Evolutionary conservation across 2,329 filamentous ascomycete species (phyloP), one percentile per base, ranked within the genome.

Genomic region (Aspergillus amoenus): DNA sequence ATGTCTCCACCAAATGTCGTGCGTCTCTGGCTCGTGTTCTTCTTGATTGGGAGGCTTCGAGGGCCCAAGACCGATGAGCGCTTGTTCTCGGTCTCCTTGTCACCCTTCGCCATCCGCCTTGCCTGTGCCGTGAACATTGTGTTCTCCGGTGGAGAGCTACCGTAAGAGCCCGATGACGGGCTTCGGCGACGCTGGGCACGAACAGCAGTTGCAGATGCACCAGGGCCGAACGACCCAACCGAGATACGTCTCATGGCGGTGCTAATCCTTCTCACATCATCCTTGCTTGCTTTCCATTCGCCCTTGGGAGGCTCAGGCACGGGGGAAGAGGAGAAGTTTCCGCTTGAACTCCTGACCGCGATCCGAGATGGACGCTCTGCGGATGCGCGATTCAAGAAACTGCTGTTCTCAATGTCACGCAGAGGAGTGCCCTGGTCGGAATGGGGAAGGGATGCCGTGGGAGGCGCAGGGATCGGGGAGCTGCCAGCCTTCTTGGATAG

Each of bases 401-500:
- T 80, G 56, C 74, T 76, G 42, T 76, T 73, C 56, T 83, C 77
- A 22, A 86, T 80, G 27, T 79, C 75, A 45, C 81, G 80, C 27
- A 87, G 72, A 1, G 83, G 80, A 0, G 84, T 85, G 41, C 71
- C 75, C 46, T 78, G 79, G 57, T 87, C 85, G 18, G 85, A 86
- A 3, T 84, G 84, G 21, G 84, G 81, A 40, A 86, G 74, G 50
- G 81, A 78, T n/a, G 82, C 82, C 57, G 87, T 74, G 7, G 80
- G 80, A 13, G 85, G 82, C 2, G 82, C 77, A 13, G 84, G 81
- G 4, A 84, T 74, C 4, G 89, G 88, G 3, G 89, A 91, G 51
- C 83, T 87, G 45, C 82, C 75, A 39, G 76, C 83, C 84, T 78
- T 86, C 72, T 88, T 89, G 1, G 90, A 86, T 22, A 97, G 78